Base-by-base conservation (phyloP, 208 protist genomes). In the Polymyxa betae region DNA sequence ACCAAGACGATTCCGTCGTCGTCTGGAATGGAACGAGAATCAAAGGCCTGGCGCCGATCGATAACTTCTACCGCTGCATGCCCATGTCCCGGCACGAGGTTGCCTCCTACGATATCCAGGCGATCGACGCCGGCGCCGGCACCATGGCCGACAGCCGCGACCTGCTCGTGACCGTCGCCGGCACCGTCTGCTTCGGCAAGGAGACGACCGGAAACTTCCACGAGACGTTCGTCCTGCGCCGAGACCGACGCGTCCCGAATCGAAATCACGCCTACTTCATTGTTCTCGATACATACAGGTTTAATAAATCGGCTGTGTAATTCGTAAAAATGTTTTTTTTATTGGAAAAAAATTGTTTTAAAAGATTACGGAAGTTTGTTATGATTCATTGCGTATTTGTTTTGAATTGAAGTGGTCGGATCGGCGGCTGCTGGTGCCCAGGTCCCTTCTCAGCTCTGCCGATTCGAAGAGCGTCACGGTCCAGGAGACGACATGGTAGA, bases 1-100 rank as follows among this genome's bases (percentile, higher is more conserved):
- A 82, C 72, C 72, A 82, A n/a, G n/a, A 82, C 12, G 40, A 35
- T 20, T 82, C 72, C 5, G 5, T 43, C n/a, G 16, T 82, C 16
- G 35, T 82, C 5, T 82, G 72, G 72, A 82, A 82, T 82, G 72
- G 72, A n/a, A 82, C 72, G 16, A 35, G 72, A 45, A 82, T 82
- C n/a, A 82, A 12, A 35, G n/a, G 35, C 35, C 35, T 20, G 40
- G 72, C 72, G 16, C 16, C 72, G 5, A 82, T 82, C 72, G 72
- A 82, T 43, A 35, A 43, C 12, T 82, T 82, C 72, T 82, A 45
- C n/a, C n/a, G 40, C 16, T 35, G 40, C 12, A 82, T 82, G 72
- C 72, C 72, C n/a, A n/a, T 35, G 40, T 82, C 72, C 5, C 5
- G 40, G n/a, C 72, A 82, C n/a, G 10, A 35, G 72, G n/a, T 82